Conservation (phyloP, 2,329 filamentous ascomycete species). For the Parastagonospora avenae region DNA sequence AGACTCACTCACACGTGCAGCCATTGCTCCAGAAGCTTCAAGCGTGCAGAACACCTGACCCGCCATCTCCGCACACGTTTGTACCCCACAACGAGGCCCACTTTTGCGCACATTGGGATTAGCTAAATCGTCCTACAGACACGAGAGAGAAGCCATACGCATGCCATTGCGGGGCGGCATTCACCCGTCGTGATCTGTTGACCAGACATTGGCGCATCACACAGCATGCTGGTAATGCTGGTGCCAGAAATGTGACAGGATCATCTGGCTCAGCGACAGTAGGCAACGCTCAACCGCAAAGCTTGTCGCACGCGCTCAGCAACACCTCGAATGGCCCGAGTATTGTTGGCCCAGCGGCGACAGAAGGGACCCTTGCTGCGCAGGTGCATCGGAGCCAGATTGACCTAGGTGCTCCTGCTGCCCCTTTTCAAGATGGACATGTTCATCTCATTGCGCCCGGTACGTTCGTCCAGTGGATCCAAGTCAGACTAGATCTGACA, state of each 20-base stretch:
- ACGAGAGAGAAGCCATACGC: slow-evolving; percentile 38
- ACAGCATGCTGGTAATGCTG: slow-evolving; percentile 20
- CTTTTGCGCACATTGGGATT: not conserved
- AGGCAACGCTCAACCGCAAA: not conserved
- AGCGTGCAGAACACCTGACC: slow-evolving; percentile 37
- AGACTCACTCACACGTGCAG: slow-evolving; percentile 30
- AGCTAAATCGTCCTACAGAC: slow-evolving; percentile 24
- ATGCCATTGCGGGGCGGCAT: slow-evolving; percentile 33
- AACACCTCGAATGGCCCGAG: not conserved
- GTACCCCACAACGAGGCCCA: slow-evolving; percentile 13
- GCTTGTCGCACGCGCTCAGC: not conserved
- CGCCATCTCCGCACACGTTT: slow-evolving; percentile 39
- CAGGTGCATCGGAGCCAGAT: slow-evolving; percentile 11
- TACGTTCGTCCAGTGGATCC: not conserved
- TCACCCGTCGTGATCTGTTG: slow-evolving; percentile 36
- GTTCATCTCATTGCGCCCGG: slow-evolving; percentile 19
- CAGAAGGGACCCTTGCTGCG: slow-evolving; percentile 2
- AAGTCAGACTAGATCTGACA: not conserved
- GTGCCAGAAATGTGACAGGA: slow-evolving; percentile 6
- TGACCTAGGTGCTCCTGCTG: slow-evolving; percentile 15
- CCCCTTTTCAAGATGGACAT: slow-evolving; percentile 16
- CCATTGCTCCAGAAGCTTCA: slow-evolving; percentile 35
- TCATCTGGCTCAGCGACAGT: slow-evolving; percentile 6
- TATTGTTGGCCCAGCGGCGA: not conserved
- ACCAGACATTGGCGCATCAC: slow-evolving; percentile 39